A percentile compares a stretch with the other conserved stretches of the same genome.
Conservation (phyloP, 2,329 filamentous ascomycete genomes). For the Diaporthe caulivora region DNA sequence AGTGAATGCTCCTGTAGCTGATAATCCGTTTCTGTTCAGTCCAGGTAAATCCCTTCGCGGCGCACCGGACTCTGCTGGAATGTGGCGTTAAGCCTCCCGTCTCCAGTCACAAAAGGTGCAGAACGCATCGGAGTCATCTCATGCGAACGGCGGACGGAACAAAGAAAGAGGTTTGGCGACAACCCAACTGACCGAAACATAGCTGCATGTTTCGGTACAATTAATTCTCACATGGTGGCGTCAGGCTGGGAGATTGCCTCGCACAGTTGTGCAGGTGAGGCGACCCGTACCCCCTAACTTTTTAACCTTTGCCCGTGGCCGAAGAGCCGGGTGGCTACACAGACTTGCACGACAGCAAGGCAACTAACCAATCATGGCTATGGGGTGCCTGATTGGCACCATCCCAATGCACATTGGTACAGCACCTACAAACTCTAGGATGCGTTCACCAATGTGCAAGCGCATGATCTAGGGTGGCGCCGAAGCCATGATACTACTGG, state of each 20-base stretch:
- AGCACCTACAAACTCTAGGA: neutral
- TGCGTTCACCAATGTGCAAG: neutral
- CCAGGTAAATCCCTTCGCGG: slow-evolving; percentile 12
- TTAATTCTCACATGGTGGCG: neutral
- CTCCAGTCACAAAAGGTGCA: neutral
- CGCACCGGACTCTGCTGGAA: slow-evolving; percentile 12
- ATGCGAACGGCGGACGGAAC: slow-evolving; percentile 12
- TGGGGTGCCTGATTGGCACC: neutral
- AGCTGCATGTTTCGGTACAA: slow-evolving; percentile 30
- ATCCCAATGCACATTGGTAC: neutral
- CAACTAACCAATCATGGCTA: neutral
- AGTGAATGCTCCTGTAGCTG: slow-evolving; percentile 23
- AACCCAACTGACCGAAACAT: slow-evolving; percentile 10
- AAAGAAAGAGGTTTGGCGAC: neutral
- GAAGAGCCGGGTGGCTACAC: neutral
- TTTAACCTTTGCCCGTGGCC: neutral
- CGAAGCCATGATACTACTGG: neutral
- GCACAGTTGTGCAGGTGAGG: slow-evolving; percentile 5
- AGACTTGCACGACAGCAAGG: slow-evolving; percentile 17
- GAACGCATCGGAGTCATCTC: neutral
- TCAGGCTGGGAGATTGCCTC: slow-evolving; percentile 1
- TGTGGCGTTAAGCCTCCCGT: slow-evolving; percentile 28
- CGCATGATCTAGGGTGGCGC: neutral
- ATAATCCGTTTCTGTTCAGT: slow-evolving; percentile 22
- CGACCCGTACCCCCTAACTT: neutral